phyloP scores from a whole-genome alignment of 2,329 filamentous ascomycete genomes.

The Xylaria polymorpha region DNA sequence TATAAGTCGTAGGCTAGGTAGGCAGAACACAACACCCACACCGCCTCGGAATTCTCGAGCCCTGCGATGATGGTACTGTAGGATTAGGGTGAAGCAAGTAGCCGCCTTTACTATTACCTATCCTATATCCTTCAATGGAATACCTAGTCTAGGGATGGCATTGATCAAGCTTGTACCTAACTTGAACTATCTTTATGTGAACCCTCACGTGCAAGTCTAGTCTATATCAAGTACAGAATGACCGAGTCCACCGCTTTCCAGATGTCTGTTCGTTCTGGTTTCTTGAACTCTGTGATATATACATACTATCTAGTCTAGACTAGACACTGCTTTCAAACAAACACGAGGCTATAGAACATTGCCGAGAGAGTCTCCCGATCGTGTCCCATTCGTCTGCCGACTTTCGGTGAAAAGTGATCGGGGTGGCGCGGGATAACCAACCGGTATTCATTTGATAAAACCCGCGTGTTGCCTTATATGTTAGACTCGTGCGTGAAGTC shows the following conservation, averaged over 20 bases:
- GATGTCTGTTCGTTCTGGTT: neutral
- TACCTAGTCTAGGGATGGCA: neutral
- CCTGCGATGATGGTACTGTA: neutral
- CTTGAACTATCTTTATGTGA: neutral
- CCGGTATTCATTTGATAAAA: neutral
- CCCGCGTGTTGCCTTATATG: neutral
- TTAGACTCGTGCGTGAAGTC: neutral
- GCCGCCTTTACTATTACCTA: no score
- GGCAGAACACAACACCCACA: neutral
- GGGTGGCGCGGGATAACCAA: neutral
- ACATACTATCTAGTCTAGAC: neutral
- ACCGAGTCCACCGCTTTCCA: neutral
- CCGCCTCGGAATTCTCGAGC: neutral
- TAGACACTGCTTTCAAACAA: neutral
- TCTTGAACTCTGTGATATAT: neutral
- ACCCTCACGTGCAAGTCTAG: neutral
- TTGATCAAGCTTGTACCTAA: neutral
- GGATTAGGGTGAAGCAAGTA: neutral
- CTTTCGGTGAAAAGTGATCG: neutral
- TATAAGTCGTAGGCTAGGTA: neutral
- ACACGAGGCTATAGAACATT: neutral
- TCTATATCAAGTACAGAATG: neutral
- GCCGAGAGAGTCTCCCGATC: neutral
- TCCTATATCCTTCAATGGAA: no score
- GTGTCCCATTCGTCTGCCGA: neutral